Evolutionary conservation across 257 asterid genomes (phyloP).

Genomic region (Knoxia roxburghii): DNA sequence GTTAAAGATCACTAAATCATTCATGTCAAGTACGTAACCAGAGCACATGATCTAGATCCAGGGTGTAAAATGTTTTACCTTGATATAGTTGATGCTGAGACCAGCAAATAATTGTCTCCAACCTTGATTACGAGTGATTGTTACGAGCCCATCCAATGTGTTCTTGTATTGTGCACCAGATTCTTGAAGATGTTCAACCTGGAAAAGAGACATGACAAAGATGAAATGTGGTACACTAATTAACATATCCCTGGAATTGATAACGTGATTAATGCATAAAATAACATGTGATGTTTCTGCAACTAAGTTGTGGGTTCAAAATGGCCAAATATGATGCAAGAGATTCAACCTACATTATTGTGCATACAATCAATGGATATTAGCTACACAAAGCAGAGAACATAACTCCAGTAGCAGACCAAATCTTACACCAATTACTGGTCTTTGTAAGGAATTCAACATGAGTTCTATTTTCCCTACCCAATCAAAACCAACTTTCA

Average conservation of each 20-base stretch:
- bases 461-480: not conserved
- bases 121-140: conserved; percentile 65
- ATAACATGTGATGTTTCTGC: not conserved
- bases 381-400: not conserved
- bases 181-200: conserved; percentile 79
- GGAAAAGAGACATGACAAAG: conserved; percentile 8
- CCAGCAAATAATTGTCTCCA: conserved; percentile 92
- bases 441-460: not conserved
- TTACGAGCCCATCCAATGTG: conserved; percentile 68
- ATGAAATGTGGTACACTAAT: not conserved
- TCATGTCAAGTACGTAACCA: not conserved
- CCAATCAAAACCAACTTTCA: not conserved
- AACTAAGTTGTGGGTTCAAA: not conserved
- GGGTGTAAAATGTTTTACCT: conserved; percentile 36
- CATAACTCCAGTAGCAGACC: not conserved
- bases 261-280: not conserved
- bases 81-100: conserved; percentile 88
- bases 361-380: not conserved
- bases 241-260: not conserved
- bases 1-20: not conserved
- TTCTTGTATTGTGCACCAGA: conserved; percentile 42
- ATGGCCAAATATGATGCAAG: not conserved
- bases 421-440: not conserved
- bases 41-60: not conserved
- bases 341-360: not conserved